A percentile compares a stretch with the other conserved stretches of the same genome.
Conservation (phyloP, 495 filamentous ascomycete species). For the Annulohypoxylon nitens region DNA sequence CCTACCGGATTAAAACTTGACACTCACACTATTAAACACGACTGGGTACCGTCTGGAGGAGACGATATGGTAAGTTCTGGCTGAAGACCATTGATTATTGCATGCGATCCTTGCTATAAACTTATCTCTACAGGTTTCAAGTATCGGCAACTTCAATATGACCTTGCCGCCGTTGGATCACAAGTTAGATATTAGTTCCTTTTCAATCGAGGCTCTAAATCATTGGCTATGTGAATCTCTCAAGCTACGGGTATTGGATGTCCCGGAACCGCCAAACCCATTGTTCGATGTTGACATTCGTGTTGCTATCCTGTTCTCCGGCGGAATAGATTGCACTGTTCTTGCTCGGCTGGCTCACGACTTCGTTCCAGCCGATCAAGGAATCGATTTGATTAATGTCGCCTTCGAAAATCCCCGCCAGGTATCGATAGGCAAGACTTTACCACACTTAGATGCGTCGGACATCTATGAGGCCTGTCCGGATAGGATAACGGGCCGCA, state of each 20-base stretch:
- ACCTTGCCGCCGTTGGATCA: conserved; percentile 54
- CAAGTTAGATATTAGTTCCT: conserved; percentile 62
- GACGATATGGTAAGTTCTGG: conserved; percentile 49
- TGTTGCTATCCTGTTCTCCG: conserved; percentile 91
- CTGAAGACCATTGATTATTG: conserved; percentile 14
- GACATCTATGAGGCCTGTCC: conserved; percentile 84
- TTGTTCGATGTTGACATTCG: conserved; percentile 58
- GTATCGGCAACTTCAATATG: conserved; percentile 73
- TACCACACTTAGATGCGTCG: conserved; percentile 27
- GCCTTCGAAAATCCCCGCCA: conserved; percentile 93
- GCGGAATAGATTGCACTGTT: conserved; percentile 92
- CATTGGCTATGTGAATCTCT: conserved; percentile 74
- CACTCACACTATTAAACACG: conserved; percentile 30
- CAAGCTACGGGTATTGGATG: conserved; percentile 71
- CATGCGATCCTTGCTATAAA: conserved; percentile 51
- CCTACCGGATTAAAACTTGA: conserved; percentile 49
- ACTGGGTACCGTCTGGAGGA: conserved; percentile 35
- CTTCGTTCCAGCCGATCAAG: conserved; percentile 72
- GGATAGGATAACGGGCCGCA: conserved; percentile 86
- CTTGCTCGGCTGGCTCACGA: conserved; percentile 88
- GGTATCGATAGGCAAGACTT: conserved; percentile 37
- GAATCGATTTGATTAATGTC: conserved; percentile 92
- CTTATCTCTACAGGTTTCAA: conserved; percentile 66
- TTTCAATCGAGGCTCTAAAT: conserved; percentile 68
- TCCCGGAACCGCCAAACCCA: conserved; percentile 68